Conservation (phyloP, 768 basidiomycete species). For the Russula brevipes region DNA sequence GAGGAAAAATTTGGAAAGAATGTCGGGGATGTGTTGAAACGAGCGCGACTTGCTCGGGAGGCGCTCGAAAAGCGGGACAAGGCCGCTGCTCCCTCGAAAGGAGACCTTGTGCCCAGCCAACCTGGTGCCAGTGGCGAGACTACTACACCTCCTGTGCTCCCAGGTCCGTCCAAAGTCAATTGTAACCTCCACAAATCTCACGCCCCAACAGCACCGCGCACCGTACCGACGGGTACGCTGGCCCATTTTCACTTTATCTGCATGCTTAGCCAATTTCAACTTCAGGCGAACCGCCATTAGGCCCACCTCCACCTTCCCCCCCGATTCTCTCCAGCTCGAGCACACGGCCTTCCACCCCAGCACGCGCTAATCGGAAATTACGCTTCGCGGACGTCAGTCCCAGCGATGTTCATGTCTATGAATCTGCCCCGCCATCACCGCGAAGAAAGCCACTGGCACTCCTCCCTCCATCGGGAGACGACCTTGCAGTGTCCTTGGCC, state of each 20-base stretch:
- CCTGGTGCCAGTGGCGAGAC: background rate
- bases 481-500: conserved; percentile 38
- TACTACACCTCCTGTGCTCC: background rate
- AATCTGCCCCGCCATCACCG: conserved; percentile 75
- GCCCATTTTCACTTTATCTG: background rate
- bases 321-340: conserved; percentile 46
- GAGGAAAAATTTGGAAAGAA: conserved; percentile 66
- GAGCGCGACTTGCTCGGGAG: conserved; percentile 47
- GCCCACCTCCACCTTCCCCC: conserved; percentile 25
- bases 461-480: conserved; percentile 42
- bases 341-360: conserved; percentile 56
- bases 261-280: background rate
- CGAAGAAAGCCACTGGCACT: conserved; percentile 54
- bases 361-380: conserved; percentile 42
- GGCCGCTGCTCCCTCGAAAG: background rate
- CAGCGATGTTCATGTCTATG: conserved; percentile 75
- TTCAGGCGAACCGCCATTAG: background rate
- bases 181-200: background rate
- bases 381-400: conserved; percentile 75
- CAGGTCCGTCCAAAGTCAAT: conserved; percentile 3
- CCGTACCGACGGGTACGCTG: conserved; percentile 3
- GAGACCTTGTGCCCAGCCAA: background rate
- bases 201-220: background rate
- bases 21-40: conserved; percentile 56
- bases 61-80: conserved; percentile 25